These are phyloP conservation scores for Strobilomyces echinocephalus DNA, from an alignment of 768 basidiomycete species.

Conservation along the genomic window DNA sequence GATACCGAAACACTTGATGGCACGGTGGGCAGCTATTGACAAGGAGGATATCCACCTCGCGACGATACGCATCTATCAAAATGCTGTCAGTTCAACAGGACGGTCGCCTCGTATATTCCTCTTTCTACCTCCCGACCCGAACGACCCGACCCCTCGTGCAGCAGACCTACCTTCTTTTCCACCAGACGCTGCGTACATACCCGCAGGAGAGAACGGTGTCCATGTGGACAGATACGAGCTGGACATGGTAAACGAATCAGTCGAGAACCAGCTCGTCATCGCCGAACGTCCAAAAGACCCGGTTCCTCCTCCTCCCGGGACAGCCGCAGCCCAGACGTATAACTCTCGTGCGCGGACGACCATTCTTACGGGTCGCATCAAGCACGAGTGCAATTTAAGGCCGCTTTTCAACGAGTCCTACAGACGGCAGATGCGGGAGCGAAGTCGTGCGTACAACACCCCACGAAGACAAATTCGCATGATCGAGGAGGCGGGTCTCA, in stretches of 20 bases:
- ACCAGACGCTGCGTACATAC: conserved; percentile 28
- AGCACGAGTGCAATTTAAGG: conserved; percentile 73
- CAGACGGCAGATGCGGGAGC: conserved; percentile 65
- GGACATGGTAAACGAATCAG: conserved; percentile 79
- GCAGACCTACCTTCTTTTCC: conserved; percentile 24
- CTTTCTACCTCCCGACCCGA: conserved; percentile 55
- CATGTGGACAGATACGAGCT: conserved; percentile 73
- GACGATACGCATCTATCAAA: conserved; percentile 74
- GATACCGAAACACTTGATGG: conserved; percentile 85
- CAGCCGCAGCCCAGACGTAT: conserved; percentile 34
- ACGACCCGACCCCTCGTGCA: conserved; percentile 36
- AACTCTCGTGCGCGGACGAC: conserved; percentile 69
- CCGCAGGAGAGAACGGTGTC: conserved; percentile 25
- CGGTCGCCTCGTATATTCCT: conserved; percentile 60
- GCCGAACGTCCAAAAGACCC: conserved; percentile 75
- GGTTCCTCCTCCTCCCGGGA: conserved; percentile 35
- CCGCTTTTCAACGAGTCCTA: conserved; percentile 67
- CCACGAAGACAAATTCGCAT: conserved; percentile 61
- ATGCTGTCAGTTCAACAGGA: conserved; percentile 38
- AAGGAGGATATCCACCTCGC: conserved; percentile 78
- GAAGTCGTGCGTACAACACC: conserved; percentile 62
- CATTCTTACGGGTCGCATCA: conserved; percentile 73
- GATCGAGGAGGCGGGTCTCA: conserved; percentile 68
- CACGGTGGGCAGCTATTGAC: conserved; percentile 75
- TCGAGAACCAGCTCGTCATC: conserved; percentile 82